Evolutionary conservation across 148 eudicot genomes (phyloP).

Genomic region (Tetragonia tetragonoides): DNA sequence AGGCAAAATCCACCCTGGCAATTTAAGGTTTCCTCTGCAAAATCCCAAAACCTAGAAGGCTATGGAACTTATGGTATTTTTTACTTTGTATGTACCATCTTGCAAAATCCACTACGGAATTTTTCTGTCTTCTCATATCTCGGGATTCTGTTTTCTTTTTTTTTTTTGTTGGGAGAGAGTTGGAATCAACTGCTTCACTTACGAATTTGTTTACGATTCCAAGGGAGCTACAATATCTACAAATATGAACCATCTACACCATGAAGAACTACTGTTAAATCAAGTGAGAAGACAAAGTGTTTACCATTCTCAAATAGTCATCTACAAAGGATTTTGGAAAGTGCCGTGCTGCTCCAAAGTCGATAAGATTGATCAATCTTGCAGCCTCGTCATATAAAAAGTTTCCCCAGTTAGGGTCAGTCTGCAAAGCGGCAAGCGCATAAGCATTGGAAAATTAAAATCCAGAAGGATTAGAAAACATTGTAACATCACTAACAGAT

Average conservation of each 20-base stretch:
- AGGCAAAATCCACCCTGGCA: not conserved
- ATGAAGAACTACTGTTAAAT: not conserved
- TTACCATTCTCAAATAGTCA: slow-evolving; percentile 88
- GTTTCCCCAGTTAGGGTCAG: slow-evolving; percentile 98
- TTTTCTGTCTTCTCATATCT: too few species aligned
- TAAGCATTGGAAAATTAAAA: not conserved
- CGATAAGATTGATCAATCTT: slow-evolving; percentile 74
- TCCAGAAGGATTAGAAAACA: too few species aligned
- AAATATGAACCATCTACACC: too few species aligned
- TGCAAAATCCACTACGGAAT: too few species aligned
- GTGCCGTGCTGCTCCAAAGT: slow-evolving; percentile 95
- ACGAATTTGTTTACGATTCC: too few species aligned
- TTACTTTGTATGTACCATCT: not conserved
- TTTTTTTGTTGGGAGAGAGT: not conserved
- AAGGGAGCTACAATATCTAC: too few species aligned
- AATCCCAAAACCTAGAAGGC: not conserved
- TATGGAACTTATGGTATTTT: not conserved
- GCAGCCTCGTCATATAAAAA: slow-evolving; percentile 63
- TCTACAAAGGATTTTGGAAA: slow-evolving; percentile 80
- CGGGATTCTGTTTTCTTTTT: not conserved
- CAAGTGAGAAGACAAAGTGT: slow-evolving; percentile 10
- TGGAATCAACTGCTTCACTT: not conserved
- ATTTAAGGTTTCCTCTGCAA: not conserved
- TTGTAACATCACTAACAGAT: too few species aligned
- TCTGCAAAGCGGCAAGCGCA: slow-evolving; percentile 53